Evolutionary conservation across 345 rosid genomes (phyloP).

Genomic region (Cochlearia excelsa): DNA sequence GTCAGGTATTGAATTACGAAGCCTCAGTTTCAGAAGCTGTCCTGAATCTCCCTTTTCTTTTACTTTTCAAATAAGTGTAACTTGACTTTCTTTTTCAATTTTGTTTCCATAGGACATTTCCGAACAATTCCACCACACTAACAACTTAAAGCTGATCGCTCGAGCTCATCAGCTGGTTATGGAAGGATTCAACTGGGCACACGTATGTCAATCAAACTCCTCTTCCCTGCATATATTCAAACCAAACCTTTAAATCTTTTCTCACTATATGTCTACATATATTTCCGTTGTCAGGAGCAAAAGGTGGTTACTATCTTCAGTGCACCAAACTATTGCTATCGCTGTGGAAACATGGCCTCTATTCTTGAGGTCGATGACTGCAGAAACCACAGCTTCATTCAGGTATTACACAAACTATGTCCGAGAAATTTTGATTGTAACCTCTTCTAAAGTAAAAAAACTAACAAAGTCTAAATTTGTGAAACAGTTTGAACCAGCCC

Average conservation of each 20-base stretch:
- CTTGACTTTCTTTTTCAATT: constrained; percentile 8
- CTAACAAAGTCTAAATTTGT: neutral
- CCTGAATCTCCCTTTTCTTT: neutral
- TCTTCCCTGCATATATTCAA: neutral
- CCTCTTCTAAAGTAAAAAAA: neutral
- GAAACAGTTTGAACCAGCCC: constrained; percentile 95
- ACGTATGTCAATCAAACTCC: constrained; percentile 46
- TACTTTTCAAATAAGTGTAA: neutral
- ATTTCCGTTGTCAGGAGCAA: constrained; percentile 69
- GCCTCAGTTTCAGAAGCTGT: constrained; percentile 16
- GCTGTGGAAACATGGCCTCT: constrained; percentile 99
- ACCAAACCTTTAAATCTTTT: constrained; percentile 8
- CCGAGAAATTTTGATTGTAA: neutral
- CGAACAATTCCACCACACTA: constrained; percentile 92
- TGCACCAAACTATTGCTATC: constrained; percentile 97
- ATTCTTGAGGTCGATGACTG: constrained; percentile 95
- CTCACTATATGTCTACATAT: constrained; percentile 4
- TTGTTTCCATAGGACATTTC: constrained; percentile 69
- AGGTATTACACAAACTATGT: constrained; percentile 48
- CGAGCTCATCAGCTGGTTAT: constrained; percentile 98
- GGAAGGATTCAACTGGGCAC: constrained; percentile 99
- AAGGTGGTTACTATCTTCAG: constrained; percentile 97
- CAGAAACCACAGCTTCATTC: constrained; percentile 84
- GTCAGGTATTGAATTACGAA: constrained; percentile 54
- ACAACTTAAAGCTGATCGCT: constrained; percentile 84